Base-by-base conservation (phyloP, 306 rosid species). In the Castanea sativa region DNA sequence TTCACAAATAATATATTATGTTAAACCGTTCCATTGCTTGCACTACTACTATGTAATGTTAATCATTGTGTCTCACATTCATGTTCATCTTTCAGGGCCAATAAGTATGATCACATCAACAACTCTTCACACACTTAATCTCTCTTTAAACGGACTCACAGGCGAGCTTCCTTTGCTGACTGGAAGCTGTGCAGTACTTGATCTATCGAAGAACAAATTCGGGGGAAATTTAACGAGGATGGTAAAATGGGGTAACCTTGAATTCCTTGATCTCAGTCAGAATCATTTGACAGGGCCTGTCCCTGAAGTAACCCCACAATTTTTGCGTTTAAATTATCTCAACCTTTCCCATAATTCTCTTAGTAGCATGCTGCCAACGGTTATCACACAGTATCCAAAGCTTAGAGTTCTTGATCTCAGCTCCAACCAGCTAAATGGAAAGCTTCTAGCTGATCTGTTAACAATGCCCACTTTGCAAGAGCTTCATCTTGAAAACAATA, bases 101-200 rank as follows among this genome's bases (percentile, higher is more conserved):
- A 55, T 96, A 49, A 85, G 90, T 85, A 76, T 87, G 73, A 86
- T 96, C 21, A 90, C 96, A 15, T 90, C 99, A 45, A 90, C 94
- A 51, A 91, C 90, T 35, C 80, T 96, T 83, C 85, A 29, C 29
- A 60, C 63, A 69, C 93, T 96, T 58, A 90, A 93, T 84, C 94
- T 96, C 27, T 96, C 99, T 18, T 89, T 90, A 0, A 96, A 96
- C 53, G 94, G 81, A 61, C 86, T 96, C 73, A 85, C 86, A 0
- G 97, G 97, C 4, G 91, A 86, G 69, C 91, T 96, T 80, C 99
- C 99, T 0, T 81, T 85, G 83, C 91, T 93, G 83, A 96, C 98
- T 4, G 99, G 99, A 85, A 90, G 87, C 85, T 93, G 99, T 80
- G 94, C 85, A 10, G 80, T 96, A 23, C 98, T 96, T 78, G 99